Evolutionary conservation across 2,329 filamentous ascomycete genomes (phyloP).

Genomic region (Colletotrichum limetticola): DNA sequence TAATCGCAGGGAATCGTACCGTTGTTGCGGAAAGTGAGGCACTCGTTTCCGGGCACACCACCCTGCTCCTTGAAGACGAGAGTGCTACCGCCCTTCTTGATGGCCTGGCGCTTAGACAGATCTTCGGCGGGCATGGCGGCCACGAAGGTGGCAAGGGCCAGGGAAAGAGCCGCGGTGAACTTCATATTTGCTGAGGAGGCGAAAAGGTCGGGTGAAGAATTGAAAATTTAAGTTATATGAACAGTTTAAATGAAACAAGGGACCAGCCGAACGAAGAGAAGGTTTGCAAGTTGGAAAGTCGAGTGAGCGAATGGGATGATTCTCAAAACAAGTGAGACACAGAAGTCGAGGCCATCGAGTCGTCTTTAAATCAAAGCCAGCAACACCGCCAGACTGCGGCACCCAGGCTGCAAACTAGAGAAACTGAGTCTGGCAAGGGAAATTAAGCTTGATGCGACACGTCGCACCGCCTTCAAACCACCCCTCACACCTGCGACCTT

Average conservation of each 20-base stretch:
- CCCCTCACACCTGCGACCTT: constrained; percentile 24
- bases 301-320: constrained; percentile 17
- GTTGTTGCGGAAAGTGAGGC: constrained; percentile 55
- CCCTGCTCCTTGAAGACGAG: constrained; percentile 51
- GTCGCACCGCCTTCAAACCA: constrained; percentile 7
- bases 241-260: constrained; percentile 1
- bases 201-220: neutral
- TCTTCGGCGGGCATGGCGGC: constrained; percentile 33
- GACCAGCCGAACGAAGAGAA: constrained; percentile 27
- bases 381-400: neutral
- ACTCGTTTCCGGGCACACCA: constrained; percentile 49
- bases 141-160: constrained; percentile 37
- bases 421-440: neutral
- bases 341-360: neutral
- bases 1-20: constrained; percentile 37
- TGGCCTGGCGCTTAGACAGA: constrained; percentile 21
- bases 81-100: constrained; percentile 18
- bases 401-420: neutral
- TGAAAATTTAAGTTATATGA: neutral
- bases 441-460: constrained; percentile 30
- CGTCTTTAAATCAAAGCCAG: neutral
- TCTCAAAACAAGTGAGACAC: neutral
- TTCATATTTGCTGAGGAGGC: constrained; percentile 33
- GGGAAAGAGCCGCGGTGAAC: constrained; percentile 37
- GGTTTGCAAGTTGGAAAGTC: constrained; percentile 10